Evolutionary conservation across 2,329 filamentous ascomycete genomes (phyloP).

Genomic region (Davidsoniella eucalypti): DNA sequence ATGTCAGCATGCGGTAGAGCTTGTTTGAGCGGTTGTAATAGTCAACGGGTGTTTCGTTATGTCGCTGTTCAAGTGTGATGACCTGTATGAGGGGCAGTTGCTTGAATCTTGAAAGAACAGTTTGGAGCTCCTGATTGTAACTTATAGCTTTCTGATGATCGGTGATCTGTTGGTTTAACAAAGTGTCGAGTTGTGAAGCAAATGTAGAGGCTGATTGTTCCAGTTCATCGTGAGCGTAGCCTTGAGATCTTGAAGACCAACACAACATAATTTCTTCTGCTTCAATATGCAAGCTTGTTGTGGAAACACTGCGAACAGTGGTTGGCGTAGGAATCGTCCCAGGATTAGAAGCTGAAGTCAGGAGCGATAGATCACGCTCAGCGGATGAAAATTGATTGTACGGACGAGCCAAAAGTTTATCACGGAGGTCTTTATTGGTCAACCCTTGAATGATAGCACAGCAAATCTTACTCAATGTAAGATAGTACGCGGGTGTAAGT

Average conservation of each 20-base stretch:
- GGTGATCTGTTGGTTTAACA: neutral
- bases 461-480: conserved; percentile 10
- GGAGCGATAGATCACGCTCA: neutral
- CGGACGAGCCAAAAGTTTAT: conserved; percentile 1
- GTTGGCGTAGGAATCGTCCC: neutral
- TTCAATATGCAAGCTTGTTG: conserved; percentile 4
- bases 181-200: conserved; percentile 1
- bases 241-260: conserved; percentile 8
- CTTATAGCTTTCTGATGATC: neutral
- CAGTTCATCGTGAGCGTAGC: conserved; percentile 1
- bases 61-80: conserved; percentile 10
- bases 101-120: conserved; percentile 10
- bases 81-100: conserved; percentile 11
- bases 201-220: conserved; percentile 1
- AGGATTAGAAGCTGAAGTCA: neutral
- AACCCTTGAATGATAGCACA: conserved; percentile 11
- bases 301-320: conserved; percentile 2
- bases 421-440: neutral
- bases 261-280: conserved; percentile 7
- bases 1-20: conserved; percentile 22
- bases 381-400: conserved; percentile 2
- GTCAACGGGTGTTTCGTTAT: conserved; percentile 9
- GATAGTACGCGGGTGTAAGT: neutral
- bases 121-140: conserved; percentile 1
- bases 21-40: conserved; percentile 23